Evolutionary conservation across 495 filamentous ascomycete genomes (phyloP).

Genomic region (Daldinia concentrica): DNA sequence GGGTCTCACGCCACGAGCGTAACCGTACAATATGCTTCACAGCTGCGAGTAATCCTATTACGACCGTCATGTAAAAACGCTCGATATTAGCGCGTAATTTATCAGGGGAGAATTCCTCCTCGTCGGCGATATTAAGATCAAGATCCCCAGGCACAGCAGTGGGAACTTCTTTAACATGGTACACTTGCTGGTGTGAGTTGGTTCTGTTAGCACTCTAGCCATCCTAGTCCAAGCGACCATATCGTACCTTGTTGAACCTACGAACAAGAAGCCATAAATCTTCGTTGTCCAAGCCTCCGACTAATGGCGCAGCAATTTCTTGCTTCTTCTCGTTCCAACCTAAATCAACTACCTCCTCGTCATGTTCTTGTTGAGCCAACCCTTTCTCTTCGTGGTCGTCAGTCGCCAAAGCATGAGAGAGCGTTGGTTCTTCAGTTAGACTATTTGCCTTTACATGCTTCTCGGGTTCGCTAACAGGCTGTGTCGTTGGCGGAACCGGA

Average conservation of each 20-base stretch:
- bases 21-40: slow-evolving; percentile 79
- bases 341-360: slow-evolving; percentile 65
- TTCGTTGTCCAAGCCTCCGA: slow-evolving; percentile 81
- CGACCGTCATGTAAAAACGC: slow-evolving; percentile 83
- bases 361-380: slow-evolving; percentile 45
- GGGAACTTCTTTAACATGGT: slow-evolving; percentile 78
- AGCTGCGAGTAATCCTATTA: slow-evolving; percentile 71
- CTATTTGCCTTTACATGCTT: slow-evolving; percentile 42
- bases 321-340: slow-evolving; percentile 76
- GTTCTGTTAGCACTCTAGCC: neutral
- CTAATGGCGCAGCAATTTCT: slow-evolving; percentile 67
- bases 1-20: slow-evolving; percentile 80
- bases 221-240: neutral
- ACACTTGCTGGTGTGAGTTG: slow-evolving; percentile 72
- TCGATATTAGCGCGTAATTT: slow-evolving; percentile 85
- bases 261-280: slow-evolving; percentile 83
- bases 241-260: slow-evolving; percentile 80
- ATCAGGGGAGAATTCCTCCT: slow-evolving; percentile 87
- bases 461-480: slow-evolving; percentile 41
- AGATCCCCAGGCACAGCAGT: slow-evolving; percentile 62
- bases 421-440: slow-evolving; percentile 46
- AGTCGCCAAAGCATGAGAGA: slow-evolving; percentile 51
- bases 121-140: slow-evolving; percentile 82
- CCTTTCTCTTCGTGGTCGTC: slow-evolving; percentile 49
- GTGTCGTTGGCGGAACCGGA: slow-evolving; percentile 46